phyloP scores from a whole-genome alignment of 768 basidiomycete genomes.

The Hirschioporus abietinus region DNA sequence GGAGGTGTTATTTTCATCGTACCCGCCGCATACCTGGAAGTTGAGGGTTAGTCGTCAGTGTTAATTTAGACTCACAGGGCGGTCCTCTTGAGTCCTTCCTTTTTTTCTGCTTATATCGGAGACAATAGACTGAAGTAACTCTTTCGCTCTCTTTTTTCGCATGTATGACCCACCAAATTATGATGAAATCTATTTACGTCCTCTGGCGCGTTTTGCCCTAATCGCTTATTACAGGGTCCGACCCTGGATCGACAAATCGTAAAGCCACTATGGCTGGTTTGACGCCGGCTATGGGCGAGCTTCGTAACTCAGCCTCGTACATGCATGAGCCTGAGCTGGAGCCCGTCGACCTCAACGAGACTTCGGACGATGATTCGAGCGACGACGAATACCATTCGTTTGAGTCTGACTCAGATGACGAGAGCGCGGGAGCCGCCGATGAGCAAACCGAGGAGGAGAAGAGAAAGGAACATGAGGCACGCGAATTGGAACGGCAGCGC shows the following conservation, averaged over 20 bases:
- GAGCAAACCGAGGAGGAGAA: conserved; percentile 36
- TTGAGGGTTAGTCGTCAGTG: conserved; percentile 77
- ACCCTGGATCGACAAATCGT: not conserved
- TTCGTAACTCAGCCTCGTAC: conserved; percentile 10
- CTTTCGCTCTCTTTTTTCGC: conserved; percentile 49
- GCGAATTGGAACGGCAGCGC: conserved; percentile 70
- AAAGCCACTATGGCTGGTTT: conserved; percentile 1
- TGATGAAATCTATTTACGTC: conserved; percentile 8
- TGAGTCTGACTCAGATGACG: conserved; percentile 35
- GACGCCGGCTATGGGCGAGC: conserved; percentile 1
- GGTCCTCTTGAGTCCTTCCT: conserved; percentile 45
- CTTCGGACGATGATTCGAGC: conserved; percentile 29
- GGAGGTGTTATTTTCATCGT: conserved; percentile 84
- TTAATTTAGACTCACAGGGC: conserved; percentile 8
- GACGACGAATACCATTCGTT: conserved; percentile 41
- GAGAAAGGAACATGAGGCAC: conserved; percentile 48
- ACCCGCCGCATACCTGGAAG: conserved; percentile 87
- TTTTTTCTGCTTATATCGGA: conserved; percentile 44
- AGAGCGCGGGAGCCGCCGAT: conserved; percentile 21
- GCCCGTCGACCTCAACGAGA: conserved; percentile 25
- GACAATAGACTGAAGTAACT: conserved; percentile 71
- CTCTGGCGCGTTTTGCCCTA: not conserved
- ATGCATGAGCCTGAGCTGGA: conserved; percentile 24
- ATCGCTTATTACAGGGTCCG: conserved; percentile 1
- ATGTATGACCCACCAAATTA: conserved; percentile 23